phyloP scores from a whole-genome alignment of 1,139 yeast genomes.

The Casaregolazyma suthepensis region DNA sequence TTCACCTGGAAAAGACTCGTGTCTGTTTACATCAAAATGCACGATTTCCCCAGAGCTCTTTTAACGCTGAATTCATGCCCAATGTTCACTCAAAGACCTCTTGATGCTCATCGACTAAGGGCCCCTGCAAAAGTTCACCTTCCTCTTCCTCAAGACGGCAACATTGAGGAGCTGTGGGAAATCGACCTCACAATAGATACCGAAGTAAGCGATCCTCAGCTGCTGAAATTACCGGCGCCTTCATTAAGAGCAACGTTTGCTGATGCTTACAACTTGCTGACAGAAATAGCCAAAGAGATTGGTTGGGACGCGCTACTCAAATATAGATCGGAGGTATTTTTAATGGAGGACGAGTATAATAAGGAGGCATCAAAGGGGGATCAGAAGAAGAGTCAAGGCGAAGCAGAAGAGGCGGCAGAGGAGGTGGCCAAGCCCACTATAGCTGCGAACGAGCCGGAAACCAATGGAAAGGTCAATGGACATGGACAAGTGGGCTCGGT shows the following conservation, averaged over 20 bases:
- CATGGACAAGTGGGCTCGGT: conserved; percentile 4
- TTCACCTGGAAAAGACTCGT: conserved; percentile 76
- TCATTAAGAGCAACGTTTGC: conserved; percentile 73
- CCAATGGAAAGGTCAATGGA: conserved; percentile 9
- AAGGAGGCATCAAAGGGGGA: conserved; percentile 29
- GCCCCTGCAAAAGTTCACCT: conserved; percentile 64
- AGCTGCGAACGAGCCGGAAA: conserved; percentile 15
- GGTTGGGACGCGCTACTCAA: conserved; percentile 90
- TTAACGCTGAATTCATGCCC: conserved; percentile 87
- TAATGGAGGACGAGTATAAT: conserved; percentile 87
- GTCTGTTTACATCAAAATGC: conserved; percentile 60
- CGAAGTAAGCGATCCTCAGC: conserved; percentile 59
- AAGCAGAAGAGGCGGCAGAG: conserved; percentile 7
- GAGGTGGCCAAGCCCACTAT: conserved; percentile 10
- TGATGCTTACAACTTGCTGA: conserved; percentile 71
- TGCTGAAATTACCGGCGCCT: conserved; percentile 69
- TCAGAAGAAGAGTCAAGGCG: conserved; percentile 10
- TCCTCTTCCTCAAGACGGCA: conserved; percentile 77
- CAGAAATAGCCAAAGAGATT: conserved; percentile 57
- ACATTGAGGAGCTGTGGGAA: conserved; percentile 47
- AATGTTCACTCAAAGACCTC: conserved; percentile 69
- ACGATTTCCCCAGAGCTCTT: conserved; percentile 71
- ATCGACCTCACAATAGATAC: conserved; percentile 23
- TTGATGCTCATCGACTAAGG: conserved; percentile 47
- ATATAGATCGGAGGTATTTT: conserved; percentile 77